Evolutionary conservation across 352 stramenopile species (phyloP), one percentile per base, ranked within the genome.

Genomic region (Elongisporangium undulatum): DNA sequence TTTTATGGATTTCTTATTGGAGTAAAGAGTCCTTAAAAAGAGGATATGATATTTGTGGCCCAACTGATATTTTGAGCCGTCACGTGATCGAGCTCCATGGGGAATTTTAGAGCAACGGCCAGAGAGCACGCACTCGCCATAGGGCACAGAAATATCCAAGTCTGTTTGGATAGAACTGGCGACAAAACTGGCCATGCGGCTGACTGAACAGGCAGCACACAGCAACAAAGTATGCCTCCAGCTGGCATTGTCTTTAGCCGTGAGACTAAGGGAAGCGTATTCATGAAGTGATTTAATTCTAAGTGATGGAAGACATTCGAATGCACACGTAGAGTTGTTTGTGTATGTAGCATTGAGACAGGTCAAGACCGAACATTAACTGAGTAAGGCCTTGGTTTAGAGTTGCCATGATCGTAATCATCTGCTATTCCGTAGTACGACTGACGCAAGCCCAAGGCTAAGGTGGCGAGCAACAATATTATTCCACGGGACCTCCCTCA

Each of bases 341-440:
- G 53, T 21, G 61, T 52, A 79, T 92, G 78, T 92, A 72, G 83
- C 83, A 59, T 79, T 90, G 81, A 93, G 83, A 93, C 83, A 93
- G 83, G 83, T 93, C 83, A 93, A 91, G 81, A 59, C 66, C 75
- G 68, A 74, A 84, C 80, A 90, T 68, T 69, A 65, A 53, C 48
- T 41, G 48, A 74, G 81, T 87, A 70, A 59, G 62, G 59, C 62
- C 84, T 91, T 93, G 84, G 84, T 91, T 91, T 90, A 88, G 76
- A 91, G 74, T 91, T 63, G 84, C 84, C 71, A 77, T 81, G 82
- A 84, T 81, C 69, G 67, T 62, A 52, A 62, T 78, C 77, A 85
- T 77, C 71, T 60, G 56, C 55, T 93, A 78, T 93, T 72, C 73
- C 79, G 79, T 80, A 69, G 67, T 87, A 81, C 79, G 79, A 93